Evolutionary conservation across 306 rosid species (phyloP), one percentile per base, ranked within the genome.

Genomic region (Clitoria ternatea): DNA sequence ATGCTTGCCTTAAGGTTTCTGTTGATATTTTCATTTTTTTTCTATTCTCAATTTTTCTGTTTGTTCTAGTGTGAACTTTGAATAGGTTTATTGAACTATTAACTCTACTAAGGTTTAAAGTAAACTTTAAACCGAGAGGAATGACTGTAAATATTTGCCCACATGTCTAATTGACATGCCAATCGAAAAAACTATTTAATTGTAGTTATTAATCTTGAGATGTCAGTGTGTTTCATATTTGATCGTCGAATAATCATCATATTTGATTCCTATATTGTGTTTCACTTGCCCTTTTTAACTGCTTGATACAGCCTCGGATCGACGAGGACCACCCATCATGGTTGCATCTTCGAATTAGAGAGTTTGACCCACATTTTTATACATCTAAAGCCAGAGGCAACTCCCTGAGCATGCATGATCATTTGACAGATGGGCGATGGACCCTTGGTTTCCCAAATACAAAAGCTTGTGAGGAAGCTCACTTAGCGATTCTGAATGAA

Each of bases 321-420:
- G 91, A 85, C 35, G 79, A 77, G 65, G 83, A 79, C 52, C 91
- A 91, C 43, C 87, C 91, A 44, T 83, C 92, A 20, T 91, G 96
- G 97, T 85, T 91, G 87, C 83, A 81, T 77, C 89, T 91, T 62
- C 84, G 72, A 78, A 85, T 91, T 67, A 76, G 97, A 85, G 89
- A 87, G 63, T 74, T 82, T 59, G 89, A 87, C 44, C 88, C 91
- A 55, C 62, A 56, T 67, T 85, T 76, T 29, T 70, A 62, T 68
- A 56, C 70, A 43, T 63, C 7, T 26, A 87, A 75, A 74, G 63
- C 69, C 52, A 83, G 74, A 72, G 82, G 83, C 17, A 66, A 74
- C 63, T 71, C 66, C 66, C 32, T 56, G 32, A 59, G 43, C 79
- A 55, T 43, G 79, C 44, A 82, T 60, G 81, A 72, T 67, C 85